Evolutionary conservation across 192 early-diverging fungal species (phyloP).

Genomic region (Rhizophagus sp.): DNA sequence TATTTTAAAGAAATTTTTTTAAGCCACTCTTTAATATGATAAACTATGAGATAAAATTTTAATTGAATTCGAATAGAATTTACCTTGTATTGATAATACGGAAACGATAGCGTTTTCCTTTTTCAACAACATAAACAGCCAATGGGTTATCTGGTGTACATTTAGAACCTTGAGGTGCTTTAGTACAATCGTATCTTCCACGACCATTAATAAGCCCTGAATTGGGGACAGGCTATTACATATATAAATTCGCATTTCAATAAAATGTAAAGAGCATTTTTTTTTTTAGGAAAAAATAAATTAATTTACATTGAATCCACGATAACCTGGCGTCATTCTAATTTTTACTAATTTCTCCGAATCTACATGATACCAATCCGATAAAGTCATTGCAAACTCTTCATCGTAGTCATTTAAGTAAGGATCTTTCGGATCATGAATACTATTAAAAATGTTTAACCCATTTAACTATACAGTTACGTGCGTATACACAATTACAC

Average conservation of each 20-base stretch:
- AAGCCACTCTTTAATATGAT: not conserved
- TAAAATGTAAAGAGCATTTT: too few relatives aligned
- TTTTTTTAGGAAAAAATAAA: not conserved
- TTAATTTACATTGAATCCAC: not conserved
- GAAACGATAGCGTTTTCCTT: slow-evolving; percentile 74
- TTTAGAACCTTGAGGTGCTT: not conserved
- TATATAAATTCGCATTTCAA: not conserved
- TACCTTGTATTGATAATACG: slow-evolving; percentile 69
- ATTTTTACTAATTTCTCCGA: not conserved
- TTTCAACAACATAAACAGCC: not conserved
- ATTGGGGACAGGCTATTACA: not conserved
- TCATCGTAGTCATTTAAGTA: slow-evolving; percentile 51
- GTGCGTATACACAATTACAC: not conserved
- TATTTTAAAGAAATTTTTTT: slow-evolving; percentile 43
- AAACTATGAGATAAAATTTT: not conserved
- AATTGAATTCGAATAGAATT: not conserved
- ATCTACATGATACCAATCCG: slow-evolving; percentile 51
- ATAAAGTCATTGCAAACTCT: slow-evolving; percentile 55
- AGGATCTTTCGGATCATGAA: slow-evolving; percentile 50
- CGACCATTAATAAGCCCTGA: not conserved
- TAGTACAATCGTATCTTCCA: not conserved
- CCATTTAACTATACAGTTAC: not conserved
- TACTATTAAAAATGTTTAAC: not conserved
- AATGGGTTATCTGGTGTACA: not conserved
- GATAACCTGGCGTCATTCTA: not conserved